Evolutionary conservation across 1,139 yeast species (phyloP).

Genomic region (Protomyces macrosporus): DNA sequence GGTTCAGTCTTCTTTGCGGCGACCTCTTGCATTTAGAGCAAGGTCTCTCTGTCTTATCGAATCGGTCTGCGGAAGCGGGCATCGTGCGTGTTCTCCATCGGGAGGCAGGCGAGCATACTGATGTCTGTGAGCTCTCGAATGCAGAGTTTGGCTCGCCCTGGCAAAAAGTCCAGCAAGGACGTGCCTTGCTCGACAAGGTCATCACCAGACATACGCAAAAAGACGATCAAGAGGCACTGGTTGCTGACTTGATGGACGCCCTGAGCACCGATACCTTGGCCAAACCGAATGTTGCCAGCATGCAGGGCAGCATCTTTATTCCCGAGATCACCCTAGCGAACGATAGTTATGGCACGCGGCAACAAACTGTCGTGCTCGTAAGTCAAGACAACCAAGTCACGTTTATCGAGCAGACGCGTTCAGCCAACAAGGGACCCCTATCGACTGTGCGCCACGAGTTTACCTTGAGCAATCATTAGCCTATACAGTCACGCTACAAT

Average conservation of each 20-base stretch:
- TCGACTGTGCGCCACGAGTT: background rate
- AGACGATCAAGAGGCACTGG: constrained; percentile 43
- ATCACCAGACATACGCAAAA: constrained; percentile 38
- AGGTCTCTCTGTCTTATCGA: constrained; percentile 39
- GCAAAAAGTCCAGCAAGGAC: constrained; percentile 62
- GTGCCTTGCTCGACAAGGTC: constrained; percentile 43
- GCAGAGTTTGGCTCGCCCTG: constrained; percentile 62
- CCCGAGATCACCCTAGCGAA: background rate
- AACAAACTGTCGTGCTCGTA: constrained; percentile 72
- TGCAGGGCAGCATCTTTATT: constrained; percentile 61
- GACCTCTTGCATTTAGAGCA: constrained; percentile 38
- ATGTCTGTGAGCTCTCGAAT: constrained; percentile 58
- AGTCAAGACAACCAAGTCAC: constrained; percentile 47
- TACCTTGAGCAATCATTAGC: too few species aligned
- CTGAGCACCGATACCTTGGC: constrained; percentile 48
- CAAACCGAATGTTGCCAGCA: constrained; percentile 40
- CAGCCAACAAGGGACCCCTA: background rate
- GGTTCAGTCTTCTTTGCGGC: constrained; percentile 79
- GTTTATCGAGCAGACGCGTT: constrained; percentile 43
- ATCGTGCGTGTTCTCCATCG: background rate
- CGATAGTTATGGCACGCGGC: constrained; percentile 72
- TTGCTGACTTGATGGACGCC: constrained; percentile 51
- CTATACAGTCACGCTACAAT: too few species aligned
- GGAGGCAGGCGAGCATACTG: constrained; percentile 14
- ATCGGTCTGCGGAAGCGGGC: constrained; percentile 31